These are phyloP conservation scores for Torulaspora maleeae DNA, from an alignment of 805 yeast genomes.

Conservation along the genomic window DNA sequence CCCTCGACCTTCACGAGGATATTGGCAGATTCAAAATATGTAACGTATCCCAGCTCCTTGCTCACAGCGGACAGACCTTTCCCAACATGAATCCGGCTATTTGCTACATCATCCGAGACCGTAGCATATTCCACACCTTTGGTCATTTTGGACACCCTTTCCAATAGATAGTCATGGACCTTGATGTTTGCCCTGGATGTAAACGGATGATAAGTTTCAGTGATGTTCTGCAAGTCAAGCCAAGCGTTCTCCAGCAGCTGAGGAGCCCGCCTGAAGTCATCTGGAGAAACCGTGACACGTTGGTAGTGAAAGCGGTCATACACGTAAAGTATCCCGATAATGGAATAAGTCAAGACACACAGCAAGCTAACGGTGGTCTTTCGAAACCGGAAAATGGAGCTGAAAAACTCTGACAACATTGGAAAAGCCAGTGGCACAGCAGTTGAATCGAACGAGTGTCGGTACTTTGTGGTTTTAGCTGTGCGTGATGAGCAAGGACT, in stretches of 20 bases:
- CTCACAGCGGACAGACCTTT: slow-evolving; percentile 49
- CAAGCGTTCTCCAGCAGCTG: slow-evolving; percentile 44
- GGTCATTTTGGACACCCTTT: slow-evolving; percentile 40
- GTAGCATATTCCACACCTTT: slow-evolving; percentile 25
- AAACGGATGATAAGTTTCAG: slow-evolving; percentile 69
- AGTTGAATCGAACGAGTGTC: neutral
- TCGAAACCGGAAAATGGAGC: slow-evolving; percentile 62
- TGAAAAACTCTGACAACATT: slow-evolving; percentile 29
- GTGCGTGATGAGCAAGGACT: neutral
- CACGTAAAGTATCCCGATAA: slow-evolving; percentile 39
- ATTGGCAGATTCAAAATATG: slow-evolving; percentile 81
- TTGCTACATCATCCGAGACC: slow-evolving; percentile 38
- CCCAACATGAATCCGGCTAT: slow-evolving; percentile 42
- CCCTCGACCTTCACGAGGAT: slow-evolving; percentile 75
- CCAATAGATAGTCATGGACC: slow-evolving; percentile 62
- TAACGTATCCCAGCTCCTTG: slow-evolving; percentile 43
- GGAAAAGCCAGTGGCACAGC: neutral
- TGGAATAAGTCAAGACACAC: slow-evolving; percentile 44
- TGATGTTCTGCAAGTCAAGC: slow-evolving; percentile 67
- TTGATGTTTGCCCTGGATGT: slow-evolving; percentile 69
- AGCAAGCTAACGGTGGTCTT: slow-evolving; percentile 63
- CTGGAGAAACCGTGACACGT: slow-evolving; percentile 23
- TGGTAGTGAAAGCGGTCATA: slow-evolving; percentile 21
- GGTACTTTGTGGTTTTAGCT: neutral
- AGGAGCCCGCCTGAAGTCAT: slow-evolving; percentile 40